Base-by-base conservation (phyloP, 2,329 filamentous ascomycete species). In the Hypoxylon sp. region DNA sequence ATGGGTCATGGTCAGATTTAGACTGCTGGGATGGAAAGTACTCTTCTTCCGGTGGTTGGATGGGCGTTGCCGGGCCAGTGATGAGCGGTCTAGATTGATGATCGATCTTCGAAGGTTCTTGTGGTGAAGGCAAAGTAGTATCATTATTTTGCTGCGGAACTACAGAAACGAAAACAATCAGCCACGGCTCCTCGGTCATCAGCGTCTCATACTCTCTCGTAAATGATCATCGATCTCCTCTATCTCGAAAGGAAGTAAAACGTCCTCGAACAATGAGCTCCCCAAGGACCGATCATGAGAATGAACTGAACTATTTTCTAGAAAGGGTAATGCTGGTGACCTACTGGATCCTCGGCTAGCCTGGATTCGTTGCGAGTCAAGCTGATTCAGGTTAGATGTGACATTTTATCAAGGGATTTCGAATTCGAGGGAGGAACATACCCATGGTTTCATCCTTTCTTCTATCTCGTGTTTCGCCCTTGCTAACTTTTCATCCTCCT, bases 401-500 rank as follows among this genome's bases (percentile, higher is more conserved):
- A 9, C 35, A 17, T 58, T 14, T 53, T 2, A 37, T 33, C 13
- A 19, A 10, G 37, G 13, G 13, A 6, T 22, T 17, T 33, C 11
- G 3, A 9, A 8, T 35, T 31, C 11, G 17, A 22, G 29, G 19
- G 29, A 47, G n/a, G 1, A 50, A 61, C 69, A 42, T 78, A 83
- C 81, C 76, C 80, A 82, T 55, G 79, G 76, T 46, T 80, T 79
- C 64, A 83, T 81, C 54, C 82, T 78, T 73, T 87, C 85, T 19
- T 81, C 80, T 29, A 83, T 80, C 35, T 86, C 84, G 50, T 81
- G 78, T 31, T 80, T 79, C 8, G 83, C 80, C 26, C 84, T 79
- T 17, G 80, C 79, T 5, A 80, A 74, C 37, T 81, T 83, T 42
- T 88, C 86, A 52, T 87, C 85, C 17, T 85, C 83, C 73, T 92